Percentiles rank a stretch among this genome's conserved stretches.
Conservation (phyloP, 768 basidiomycete species). For the Boletus subcaerulescens region DNA sequence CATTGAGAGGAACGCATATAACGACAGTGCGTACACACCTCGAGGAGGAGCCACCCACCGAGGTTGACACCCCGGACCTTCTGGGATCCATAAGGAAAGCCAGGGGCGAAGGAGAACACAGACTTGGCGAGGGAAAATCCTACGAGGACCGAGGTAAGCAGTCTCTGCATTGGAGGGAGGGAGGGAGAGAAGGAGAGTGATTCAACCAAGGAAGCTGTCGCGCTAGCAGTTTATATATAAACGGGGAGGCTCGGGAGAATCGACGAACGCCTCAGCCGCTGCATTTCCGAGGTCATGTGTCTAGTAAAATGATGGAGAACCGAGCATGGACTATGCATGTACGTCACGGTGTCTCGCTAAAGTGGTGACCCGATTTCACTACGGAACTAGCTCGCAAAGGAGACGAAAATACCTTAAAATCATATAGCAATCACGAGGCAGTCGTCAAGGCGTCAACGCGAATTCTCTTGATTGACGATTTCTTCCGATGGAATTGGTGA, state of each 20-base stretch:
- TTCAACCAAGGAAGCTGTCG: neutral
- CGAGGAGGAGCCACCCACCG: constrained; percentile 61
- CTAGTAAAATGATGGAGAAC: neutral
- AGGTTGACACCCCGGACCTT: constrained; percentile 84
- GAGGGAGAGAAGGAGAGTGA: constrained; percentile 52
- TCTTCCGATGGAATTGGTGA: neutral
- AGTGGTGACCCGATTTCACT: too few species aligned
- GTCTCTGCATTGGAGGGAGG: constrained; percentile 26
- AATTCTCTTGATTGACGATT: neutral
- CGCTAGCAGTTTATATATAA: constrained; percentile 17
- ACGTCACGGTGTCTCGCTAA: neutral
- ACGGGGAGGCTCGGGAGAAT: neutral
- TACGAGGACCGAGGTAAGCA: constrained; percentile 21
- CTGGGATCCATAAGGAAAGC: constrained; percentile 70
- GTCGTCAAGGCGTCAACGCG: neutral
- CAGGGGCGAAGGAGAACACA: constrained; percentile 40
- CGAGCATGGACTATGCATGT: neutral
- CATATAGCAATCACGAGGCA: neutral
- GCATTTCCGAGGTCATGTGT: constrained; percentile 14
- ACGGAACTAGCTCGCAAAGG: neutral
- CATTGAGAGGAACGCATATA: constrained; percentile 17
- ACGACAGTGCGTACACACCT: constrained; percentile 33
- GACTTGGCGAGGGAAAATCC: constrained; percentile 26
- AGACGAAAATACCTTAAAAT: neutral
- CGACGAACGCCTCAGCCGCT: neutral